Evolutionary conservation across 495 filamentous ascomycete species (phyloP), one percentile per base, ranked within the genome.

Genomic region (Lophium mytilinum): DNA sequence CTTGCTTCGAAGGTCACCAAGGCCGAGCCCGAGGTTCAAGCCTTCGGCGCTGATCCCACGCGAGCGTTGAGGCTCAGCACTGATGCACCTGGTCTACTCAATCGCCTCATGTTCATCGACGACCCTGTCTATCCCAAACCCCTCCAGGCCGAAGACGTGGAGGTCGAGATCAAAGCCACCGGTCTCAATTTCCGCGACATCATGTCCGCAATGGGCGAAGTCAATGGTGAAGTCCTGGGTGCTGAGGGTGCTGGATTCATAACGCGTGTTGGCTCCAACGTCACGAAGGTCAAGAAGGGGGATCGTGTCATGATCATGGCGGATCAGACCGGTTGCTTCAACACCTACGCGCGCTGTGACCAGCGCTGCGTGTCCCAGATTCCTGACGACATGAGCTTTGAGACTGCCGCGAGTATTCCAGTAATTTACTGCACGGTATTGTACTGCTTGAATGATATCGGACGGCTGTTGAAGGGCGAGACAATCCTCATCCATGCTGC

Each of bases 391-490:
- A 72, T 84, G 60, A 64, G 71, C 1, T 80, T 82, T 53, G 75
- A 81, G 35, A 72, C 71, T 34, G 82, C 77, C 5, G 80, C 78
- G 3, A 75, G 76, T 10, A 63, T 84, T 0, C 83, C 82, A 0
- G 69, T 83, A 3, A 77, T 77, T 1, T 86, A 77, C 52, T 68
- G 66, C 53, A 82, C 80, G 0, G 83, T 83, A 0, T 81, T 80
- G 59, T 76, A 85, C 65, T 71, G 76, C 0, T 64, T 85, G 0
- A 61, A 65, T 18, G 62, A 72, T 21, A 50, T 73, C 4, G 72
- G 64, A 5, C 57, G 56, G 1, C 61, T 73, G 9, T 50, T 59
- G 42, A 19, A 50, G 11, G 60, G 52, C 7, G 63, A 76, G 47
- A 58, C 36, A 9, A 33, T 56, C 6, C 45, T 56, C 3, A 56